Evolutionary conservation across 768 basidiomycete species (phyloP), one percentile per base, ranked within the genome.

Genomic region (Glaciozyma antarctica): DNA sequence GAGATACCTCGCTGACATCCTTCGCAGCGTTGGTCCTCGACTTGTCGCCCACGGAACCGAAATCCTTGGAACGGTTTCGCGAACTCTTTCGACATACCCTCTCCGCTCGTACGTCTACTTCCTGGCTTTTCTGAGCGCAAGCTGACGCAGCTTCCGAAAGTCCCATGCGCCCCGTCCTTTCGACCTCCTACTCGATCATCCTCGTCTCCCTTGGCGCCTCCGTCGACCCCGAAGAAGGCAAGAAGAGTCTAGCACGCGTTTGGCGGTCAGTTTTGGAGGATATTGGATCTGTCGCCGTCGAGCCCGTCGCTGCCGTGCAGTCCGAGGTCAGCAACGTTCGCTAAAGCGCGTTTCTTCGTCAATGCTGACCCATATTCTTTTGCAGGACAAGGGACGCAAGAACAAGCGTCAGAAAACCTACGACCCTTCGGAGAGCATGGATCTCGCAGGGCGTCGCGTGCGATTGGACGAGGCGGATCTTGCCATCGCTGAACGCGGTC

Each of bases 251-350:
- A 8, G 62, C 68, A 17, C 58, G 68, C 32, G 68, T 69, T 7
- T 69, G 68, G 68, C 49, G 68, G 4, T 45, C 60, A 13, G 61
- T 69, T 0, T 60, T 69, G 24, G 68, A 69, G 60, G 68, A 69
- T 28, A 59, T 69, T 38, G 63, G 65, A 8, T 51, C 45, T 1
- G 68, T 66, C 30, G 68, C 68, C 26, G 28, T 66, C 13, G 68
- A 69, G 52, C 68, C 68, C 28, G 64, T 61, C 15, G 45, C 60
- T 3, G 61, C 49, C 13, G 26, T 48, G 4, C 44, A n/a, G 19
- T 28, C 53, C 17, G 63, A 45, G 22, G 57, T 24, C 7, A 28
- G 32, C 43, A 28, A 26, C 6, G 22, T n/a, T 6, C 43, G 51
- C 21, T 17, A 64, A 58, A 9, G 32, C 32, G 60, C n/a, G 34